Evolutionary conservation across 164 flowering plant genomes (phyloP).

Genomic region (Umbilicus rupestris): DNA sequence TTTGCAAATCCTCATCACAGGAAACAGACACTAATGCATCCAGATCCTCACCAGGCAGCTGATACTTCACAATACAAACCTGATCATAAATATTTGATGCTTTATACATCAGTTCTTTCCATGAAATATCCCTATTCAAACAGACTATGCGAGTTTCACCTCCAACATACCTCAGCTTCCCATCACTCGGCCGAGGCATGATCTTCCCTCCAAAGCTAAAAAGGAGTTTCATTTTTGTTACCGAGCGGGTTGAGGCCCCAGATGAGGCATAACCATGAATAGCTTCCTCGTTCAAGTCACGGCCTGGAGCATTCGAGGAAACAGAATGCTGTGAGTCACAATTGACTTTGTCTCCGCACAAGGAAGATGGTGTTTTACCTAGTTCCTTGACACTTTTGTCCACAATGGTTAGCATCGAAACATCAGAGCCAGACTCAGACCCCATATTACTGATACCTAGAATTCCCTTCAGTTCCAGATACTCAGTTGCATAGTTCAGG

Average conservation of each 20-base stretch:
- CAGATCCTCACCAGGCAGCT: constrained; percentile 47
- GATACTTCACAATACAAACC: constrained; percentile 31
- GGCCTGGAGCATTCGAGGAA: constrained; percentile 15
- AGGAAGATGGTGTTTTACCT: constrained; percentile 17
- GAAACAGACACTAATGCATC: constrained; percentile 41
- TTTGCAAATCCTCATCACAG: constrained; percentile 36
- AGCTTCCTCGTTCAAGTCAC: constrained; percentile 13
- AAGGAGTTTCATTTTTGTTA: constrained; percentile 27
- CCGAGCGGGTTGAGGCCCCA: constrained; percentile 19
- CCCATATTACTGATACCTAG: constrained; percentile 28
- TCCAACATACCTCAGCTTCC: constrained; percentile 45
- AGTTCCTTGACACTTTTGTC: constrained; percentile 24
- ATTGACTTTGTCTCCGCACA: constrained; percentile 16
- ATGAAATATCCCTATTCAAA: constrained; percentile 30
- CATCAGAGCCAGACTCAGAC: constrained; percentile 33
- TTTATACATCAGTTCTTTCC: constrained; percentile 34
- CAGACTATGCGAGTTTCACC: constrained; percentile 37
- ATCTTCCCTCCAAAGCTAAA: constrained; percentile 48
- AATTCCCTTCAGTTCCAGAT: constrained; percentile 29
- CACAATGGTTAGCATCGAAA: constrained; percentile 15
- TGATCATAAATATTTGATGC: constrained; percentile 21
- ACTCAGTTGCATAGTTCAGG: constrained; percentile 20
- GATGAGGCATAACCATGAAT: constrained; percentile 19
- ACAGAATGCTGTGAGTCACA: constrained; percentile 18
- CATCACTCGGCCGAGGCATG: constrained; percentile 41